Evolutionary conservation across 2,329 filamentous ascomycete genomes (phyloP).

Genomic region (Monosporascus sp.): DNA sequence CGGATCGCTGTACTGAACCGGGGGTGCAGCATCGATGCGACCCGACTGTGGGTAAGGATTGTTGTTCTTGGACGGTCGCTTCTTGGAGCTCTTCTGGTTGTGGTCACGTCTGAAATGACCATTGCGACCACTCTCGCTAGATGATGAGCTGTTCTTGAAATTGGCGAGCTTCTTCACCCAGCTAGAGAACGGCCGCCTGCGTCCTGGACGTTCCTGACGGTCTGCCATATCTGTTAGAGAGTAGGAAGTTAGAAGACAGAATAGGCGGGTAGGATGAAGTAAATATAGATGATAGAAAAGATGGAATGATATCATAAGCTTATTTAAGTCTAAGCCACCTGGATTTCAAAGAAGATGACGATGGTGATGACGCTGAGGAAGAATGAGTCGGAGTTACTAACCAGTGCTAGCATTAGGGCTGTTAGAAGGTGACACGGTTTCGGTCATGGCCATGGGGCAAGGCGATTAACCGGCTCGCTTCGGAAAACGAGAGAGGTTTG

Average conservation of each 20-base stretch:
- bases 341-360: not conserved
- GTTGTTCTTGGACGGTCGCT: constrained; percentile 63
- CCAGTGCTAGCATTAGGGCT: not conserved
- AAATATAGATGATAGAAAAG: too few relatives aligned
- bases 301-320: not conserved
- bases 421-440: constrained; percentile 17
- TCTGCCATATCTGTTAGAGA: constrained; percentile 44
- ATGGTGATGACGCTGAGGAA: not conserved
- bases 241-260: not conserved
- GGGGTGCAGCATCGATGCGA: constrained; percentile 35
- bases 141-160: constrained; percentile 67
- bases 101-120: constrained; percentile 35
- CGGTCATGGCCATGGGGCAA: constrained; percentile 22
- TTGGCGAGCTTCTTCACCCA: constrained; percentile 93
- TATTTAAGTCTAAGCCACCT: not conserved
- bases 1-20: constrained; percentile 39
- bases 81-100: constrained; percentile 44
- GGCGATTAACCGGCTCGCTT: not conserved
- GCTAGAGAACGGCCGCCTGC: constrained; percentile 80
- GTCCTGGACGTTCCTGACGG: constrained; percentile 54
- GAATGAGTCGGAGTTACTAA: constrained; percentile 11
- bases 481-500: too few relatives aligned
- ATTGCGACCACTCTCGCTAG: constrained; percentile 41
- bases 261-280: not conserved
- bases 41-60: constrained; percentile 90